Percentiles rank a stretch among this genome's conserved stretches.
Conservation (phyloP, 805 yeast genomes). For the Zygotorulaspora danielsina region DNA sequence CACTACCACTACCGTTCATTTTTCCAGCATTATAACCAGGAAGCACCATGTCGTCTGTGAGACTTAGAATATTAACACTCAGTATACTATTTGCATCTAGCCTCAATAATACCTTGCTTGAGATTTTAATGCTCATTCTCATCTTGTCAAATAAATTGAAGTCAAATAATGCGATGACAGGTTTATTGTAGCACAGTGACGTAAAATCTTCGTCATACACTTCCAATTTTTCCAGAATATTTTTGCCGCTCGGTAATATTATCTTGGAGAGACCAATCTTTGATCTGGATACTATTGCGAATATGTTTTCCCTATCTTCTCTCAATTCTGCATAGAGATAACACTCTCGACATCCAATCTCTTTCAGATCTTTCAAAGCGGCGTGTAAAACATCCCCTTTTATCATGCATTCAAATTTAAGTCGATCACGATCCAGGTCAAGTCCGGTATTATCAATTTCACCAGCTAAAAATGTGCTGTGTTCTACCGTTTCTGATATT, state of each 20-base stretch:
- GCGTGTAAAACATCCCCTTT: constrained; percentile 51
- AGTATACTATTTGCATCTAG: constrained; percentile 50
- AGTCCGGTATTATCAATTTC: constrained; percentile 38
- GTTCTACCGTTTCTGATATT: constrained; percentile 54
- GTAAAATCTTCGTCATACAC: constrained; percentile 33
- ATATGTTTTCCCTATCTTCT: constrained; percentile 28
- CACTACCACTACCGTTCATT: constrained; percentile 1
- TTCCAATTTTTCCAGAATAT: constrained; percentile 57
- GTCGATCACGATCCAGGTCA: constrained; percentile 41
- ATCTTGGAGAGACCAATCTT: constrained; percentile 71
- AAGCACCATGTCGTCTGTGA: constrained; percentile 29
- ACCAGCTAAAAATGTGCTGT: constrained; percentile 43
- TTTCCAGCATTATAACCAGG: constrained; percentile 7
- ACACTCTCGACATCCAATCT: constrained; percentile 49
- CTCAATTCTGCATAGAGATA: constrained; percentile 42
- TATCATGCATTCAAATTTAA: constrained; percentile 49
- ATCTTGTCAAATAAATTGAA: constrained; percentile 47
- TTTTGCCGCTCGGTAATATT: constrained; percentile 57
- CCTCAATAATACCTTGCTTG: constrained; percentile 51
- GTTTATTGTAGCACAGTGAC: constrained; percentile 23
- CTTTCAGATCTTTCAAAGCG: constrained; percentile 53
- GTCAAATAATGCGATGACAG: constrained; percentile 47
- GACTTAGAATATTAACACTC: constrained; percentile 44
- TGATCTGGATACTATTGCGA: constrained; percentile 58
- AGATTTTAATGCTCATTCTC: constrained; percentile 45